Conservation (phyloP, 139 green algal genomes). For the Pedinophyceae sp. region DNA sequence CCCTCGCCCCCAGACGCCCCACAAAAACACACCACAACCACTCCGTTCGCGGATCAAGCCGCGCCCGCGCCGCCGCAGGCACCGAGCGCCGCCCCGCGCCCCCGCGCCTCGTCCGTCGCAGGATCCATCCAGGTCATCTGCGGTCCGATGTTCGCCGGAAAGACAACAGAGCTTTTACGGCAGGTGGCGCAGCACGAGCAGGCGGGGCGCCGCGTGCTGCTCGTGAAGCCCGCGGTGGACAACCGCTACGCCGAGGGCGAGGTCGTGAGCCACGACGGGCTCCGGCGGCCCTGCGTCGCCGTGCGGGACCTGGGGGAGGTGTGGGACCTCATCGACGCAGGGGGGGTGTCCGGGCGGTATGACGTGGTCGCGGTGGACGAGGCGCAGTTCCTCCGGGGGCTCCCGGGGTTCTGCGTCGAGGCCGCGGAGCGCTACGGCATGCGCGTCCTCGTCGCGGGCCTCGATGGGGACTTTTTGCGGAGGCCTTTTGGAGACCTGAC, state of each 20-base stretch:
- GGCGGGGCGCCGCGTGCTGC: constrained; percentile 17
- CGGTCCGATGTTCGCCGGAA: constrained; percentile 62
- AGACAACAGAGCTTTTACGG: constrained; percentile 39
- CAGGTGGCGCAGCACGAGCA: constrained; percentile 20
- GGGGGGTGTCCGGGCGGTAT: not conserved
- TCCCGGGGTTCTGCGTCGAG: constrained; percentile 38
- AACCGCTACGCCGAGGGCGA: constrained; percentile 24
- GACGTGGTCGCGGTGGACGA: constrained; percentile 70
- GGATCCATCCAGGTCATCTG: constrained; percentile 41
- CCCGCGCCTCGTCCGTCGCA: too few relatives aligned
- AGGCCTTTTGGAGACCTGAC: constrained; percentile 34
- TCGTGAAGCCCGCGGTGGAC: constrained; percentile 48
- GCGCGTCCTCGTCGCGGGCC: constrained; percentile 40
- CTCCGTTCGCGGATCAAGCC: too few relatives aligned
- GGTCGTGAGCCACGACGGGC: constrained; percentile 28
- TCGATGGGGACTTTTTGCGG: constrained; percentile 55
- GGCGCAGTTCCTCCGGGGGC: constrained; percentile 64
- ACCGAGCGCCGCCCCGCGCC: too few relatives aligned
- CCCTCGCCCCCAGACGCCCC: too few relatives aligned
- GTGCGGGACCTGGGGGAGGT: constrained; percentile 12
- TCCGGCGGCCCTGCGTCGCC: constrained; percentile 17
- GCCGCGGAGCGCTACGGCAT: constrained; percentile 48
- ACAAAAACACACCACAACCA: too few relatives aligned
- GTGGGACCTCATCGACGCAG: constrained; percentile 1
- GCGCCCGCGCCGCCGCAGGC: too few relatives aligned